Evolutionary conservation across 768 basidiomycete species (phyloP).

Genomic region (Nevesoporus exiguus): DNA sequence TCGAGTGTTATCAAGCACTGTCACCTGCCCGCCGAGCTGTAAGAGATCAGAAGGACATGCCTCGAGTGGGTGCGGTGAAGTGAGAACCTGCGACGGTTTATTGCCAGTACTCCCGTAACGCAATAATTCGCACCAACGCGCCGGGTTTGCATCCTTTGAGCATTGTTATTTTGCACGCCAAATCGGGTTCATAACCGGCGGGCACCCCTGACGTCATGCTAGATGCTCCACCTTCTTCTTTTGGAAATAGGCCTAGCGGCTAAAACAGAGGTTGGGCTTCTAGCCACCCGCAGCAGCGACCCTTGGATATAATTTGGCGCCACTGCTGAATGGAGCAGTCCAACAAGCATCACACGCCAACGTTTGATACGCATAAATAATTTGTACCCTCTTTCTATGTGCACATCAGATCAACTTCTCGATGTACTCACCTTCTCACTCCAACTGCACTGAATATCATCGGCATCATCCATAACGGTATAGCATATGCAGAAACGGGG

Average conservation of each 20-base stretch:
- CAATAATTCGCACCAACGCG: not conserved
- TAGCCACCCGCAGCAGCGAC: no score
- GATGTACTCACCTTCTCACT: no score
- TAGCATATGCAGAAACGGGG: no score
- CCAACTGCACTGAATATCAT: no score
- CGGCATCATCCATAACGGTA: no score
- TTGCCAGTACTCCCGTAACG: conserved; percentile 6
- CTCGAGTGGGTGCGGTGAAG: not conserved
- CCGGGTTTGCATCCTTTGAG: not conserved
- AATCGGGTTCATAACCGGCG: not conserved
- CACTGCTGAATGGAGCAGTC: not conserved
- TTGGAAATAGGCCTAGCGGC: no score
- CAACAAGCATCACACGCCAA: not conserved
- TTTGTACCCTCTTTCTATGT: not conserved
- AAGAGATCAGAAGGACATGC: conserved; percentile 4
- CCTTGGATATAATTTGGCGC: not conserved
- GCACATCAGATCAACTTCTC: no score
- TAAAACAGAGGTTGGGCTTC: no score
- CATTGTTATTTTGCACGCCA: no score
- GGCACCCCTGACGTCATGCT: not conserved
- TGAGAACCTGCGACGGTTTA: not conserved
- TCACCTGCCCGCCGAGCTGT: not conserved
- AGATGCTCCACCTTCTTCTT: not conserved
- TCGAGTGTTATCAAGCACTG: not conserved
- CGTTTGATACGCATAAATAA: not conserved